phyloP scores from a whole-genome alignment of 495 filamentous ascomycete genomes.

The Cetradonia linearis region DNA sequence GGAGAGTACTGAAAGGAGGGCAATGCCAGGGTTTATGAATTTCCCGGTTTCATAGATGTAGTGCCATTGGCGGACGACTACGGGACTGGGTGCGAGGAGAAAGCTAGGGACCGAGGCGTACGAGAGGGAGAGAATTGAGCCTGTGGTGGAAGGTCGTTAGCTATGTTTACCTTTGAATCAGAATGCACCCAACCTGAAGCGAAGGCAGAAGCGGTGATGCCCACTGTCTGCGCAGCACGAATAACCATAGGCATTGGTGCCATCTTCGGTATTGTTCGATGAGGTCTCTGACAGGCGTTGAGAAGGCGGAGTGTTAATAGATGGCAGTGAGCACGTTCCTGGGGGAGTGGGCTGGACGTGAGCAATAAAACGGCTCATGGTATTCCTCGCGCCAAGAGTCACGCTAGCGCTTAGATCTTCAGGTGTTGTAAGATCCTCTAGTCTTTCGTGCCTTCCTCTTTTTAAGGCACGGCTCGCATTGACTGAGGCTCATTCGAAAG shows the following conservation, averaged over 20 bases:
- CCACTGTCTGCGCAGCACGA: conserved; percentile 37
- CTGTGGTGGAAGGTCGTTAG: conserved; percentile 20
- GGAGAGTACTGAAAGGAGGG: conserved; percentile 27
- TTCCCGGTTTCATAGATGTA: conserved; percentile 30
- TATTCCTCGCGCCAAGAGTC: too few relatives aligned
- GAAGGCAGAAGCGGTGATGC: conserved; percentile 38
- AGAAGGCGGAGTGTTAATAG: too few relatives aligned
- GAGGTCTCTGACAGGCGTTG: background rate
- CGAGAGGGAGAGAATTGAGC: conserved; percentile 35
- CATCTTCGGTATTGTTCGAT: conserved; percentile 9
- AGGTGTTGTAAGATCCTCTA: background rate
- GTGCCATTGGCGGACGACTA: conserved; percentile 44
- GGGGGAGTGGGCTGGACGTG: background rate
- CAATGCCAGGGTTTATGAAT: conserved; percentile 28
- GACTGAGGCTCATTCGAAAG: background rate
- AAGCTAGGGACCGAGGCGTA: conserved; percentile 39
- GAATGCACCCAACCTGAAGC: conserved; percentile 26
- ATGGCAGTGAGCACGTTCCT: background rate
- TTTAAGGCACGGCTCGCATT: background rate
- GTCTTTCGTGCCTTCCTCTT: background rate
- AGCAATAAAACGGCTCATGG: background rate
- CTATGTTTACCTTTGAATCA: background rate
- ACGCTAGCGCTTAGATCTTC: too few relatives aligned
- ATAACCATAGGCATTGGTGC: conserved; percentile 24
- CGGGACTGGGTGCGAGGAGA: conserved; percentile 40